A percentile compares a stretch with the other conserved stretches of the same genome.
Conservation (phyloP, 768 basidiomycete species). For the Floccularia luteovirens region DNA sequence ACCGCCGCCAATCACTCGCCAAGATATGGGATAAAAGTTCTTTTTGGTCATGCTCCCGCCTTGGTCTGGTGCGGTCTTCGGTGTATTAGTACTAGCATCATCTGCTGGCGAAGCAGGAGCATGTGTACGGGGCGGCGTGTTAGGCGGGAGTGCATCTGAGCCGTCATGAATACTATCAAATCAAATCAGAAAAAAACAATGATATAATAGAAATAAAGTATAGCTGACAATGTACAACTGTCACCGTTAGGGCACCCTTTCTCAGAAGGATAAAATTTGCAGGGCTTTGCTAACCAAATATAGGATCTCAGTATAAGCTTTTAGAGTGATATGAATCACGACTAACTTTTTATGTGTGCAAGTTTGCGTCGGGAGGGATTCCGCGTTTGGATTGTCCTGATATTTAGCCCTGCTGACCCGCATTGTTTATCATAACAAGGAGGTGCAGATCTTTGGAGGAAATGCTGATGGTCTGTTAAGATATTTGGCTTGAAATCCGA, state of each 20-base stretch:
- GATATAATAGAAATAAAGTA: neutral
- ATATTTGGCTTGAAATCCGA: constrained; percentile 3
- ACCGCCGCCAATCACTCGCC: constrained; percentile 76
- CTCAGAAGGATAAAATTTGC: constrained; percentile 42
- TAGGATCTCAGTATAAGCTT: neutral
- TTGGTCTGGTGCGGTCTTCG: neutral
- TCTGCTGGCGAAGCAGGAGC: neutral
- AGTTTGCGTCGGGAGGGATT: constrained; percentile 23
- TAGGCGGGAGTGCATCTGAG: neutral
- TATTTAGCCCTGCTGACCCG: no score
- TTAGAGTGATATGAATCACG: neutral
- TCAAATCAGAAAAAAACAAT: constrained; percentile 2
- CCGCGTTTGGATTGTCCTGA: no score
- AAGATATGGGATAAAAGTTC: constrained; percentile 57
- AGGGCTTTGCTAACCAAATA: constrained; percentile 61
- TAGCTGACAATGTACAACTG: constrained; percentile 52
- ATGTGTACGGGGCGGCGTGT: neutral
- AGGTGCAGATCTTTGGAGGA: neutral
- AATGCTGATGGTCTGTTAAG: neutral
- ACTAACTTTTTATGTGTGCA: constrained; percentile 35
- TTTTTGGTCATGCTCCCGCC: constrained; percentile 12
- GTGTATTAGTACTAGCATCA: neutral
- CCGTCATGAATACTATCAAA: constrained; percentile 38
- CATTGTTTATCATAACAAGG: constrained; percentile 14
- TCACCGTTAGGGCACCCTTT: constrained; percentile 45